These are phyloP conservation scores for Inosperma sp. DNA, from an alignment of 768 basidiomycete genomes.

Conservation along the genomic window DNA sequence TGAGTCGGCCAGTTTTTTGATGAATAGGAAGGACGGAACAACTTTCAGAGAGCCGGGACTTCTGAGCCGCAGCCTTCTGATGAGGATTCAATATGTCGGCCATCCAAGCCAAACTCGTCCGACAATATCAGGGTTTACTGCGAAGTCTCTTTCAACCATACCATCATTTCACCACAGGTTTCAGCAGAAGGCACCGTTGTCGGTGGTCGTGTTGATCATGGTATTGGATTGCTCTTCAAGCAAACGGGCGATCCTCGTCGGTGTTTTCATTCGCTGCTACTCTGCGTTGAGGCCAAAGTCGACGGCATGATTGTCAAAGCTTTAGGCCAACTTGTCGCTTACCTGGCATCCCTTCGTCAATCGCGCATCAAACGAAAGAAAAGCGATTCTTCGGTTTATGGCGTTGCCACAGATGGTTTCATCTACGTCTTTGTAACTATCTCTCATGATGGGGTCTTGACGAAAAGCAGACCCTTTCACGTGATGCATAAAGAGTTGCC, in stretches of 20 bases:
- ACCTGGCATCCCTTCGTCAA: slow-evolving; percentile 17
- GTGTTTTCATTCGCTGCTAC: slow-evolving; percentile 15
- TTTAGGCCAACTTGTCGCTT: slow-evolving; percentile 16
- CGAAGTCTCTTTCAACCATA: slow-evolving; percentile 17
- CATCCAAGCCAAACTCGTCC: not conserved
- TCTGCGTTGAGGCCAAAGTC: slow-evolving; percentile 15
- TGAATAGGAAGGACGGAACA: not conserved
- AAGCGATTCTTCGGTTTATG: slow-evolving; percentile 18
- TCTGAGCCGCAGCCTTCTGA: not conserved
- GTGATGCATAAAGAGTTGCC: not conserved
- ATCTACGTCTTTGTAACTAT: slow-evolving; percentile 15
- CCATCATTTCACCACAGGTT: slow-evolving; percentile 2
- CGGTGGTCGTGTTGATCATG: not conserved
- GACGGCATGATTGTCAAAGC: slow-evolving; percentile 8
- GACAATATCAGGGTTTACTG: slow-evolving; percentile 15
- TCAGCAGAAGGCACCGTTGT: not conserved
- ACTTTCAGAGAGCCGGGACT: not conserved
- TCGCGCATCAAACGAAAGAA: slow-evolving; percentile 14
- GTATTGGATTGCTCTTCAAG: not conserved
- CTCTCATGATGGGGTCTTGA: slow-evolving; percentile 15
- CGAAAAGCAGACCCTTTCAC: slow-evolving; percentile 14
- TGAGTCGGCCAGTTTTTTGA: not conserved
- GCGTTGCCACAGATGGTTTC: slow-evolving; percentile 16
- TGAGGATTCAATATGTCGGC: too few species aligned
- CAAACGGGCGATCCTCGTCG: not conserved